phyloP scores from a whole-genome alignment of 2,329 filamentous ascomycete genomes.

The Exophiala alcalophila region DNA sequence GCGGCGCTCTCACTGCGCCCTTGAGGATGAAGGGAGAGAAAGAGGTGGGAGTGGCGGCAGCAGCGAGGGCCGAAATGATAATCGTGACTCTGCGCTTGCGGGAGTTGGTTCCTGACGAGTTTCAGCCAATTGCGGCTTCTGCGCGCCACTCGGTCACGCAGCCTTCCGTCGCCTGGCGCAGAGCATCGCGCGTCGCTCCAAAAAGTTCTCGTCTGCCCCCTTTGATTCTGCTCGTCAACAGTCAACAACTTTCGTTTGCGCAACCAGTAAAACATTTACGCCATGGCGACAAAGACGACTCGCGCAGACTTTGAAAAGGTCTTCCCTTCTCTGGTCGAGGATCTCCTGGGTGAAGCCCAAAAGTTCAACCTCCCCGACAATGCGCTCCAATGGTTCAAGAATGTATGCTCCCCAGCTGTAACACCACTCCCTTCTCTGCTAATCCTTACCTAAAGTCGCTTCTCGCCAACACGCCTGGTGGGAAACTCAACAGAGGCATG shows the following conservation, averaged over 20 bases:
- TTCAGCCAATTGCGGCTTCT: slow-evolving; percentile 1
- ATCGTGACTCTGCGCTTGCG: neutral
- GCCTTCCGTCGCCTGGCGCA: slow-evolving; percentile 4
- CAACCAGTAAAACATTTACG: too few species aligned
- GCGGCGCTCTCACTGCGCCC: too few species aligned
- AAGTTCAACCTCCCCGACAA: slow-evolving; percentile 79
- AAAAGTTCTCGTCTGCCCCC: slow-evolving; percentile 12
- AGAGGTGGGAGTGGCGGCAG: neutral
- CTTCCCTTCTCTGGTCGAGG: slow-evolving; percentile 81
- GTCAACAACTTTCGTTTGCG: slow-evolving; percentile 1
- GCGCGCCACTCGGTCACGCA: slow-evolving; percentile 19
- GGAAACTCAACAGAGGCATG: slow-evolving; percentile 99
- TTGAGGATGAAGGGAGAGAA: neutral
- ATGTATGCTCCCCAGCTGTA: slow-evolving; percentile 50
- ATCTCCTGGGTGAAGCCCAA: slow-evolving; percentile 73
- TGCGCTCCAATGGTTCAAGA: slow-evolving; percentile 81
- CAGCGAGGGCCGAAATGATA: neutral
- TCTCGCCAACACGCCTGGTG: slow-evolving; percentile 81
- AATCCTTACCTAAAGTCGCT: slow-evolving; percentile 59
- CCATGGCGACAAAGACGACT: slow-evolving; percentile 70
- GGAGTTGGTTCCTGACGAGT: neutral
- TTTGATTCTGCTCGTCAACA: slow-evolving; percentile 15
- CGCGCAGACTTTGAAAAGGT: slow-evolving; percentile 77
- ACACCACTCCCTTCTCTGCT: neutral
- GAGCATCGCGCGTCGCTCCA: slow-evolving; percentile 3